Conservation (phyloP, 2,329 filamentous ascomycete species). For the Erysiphe pulchra region DNA sequence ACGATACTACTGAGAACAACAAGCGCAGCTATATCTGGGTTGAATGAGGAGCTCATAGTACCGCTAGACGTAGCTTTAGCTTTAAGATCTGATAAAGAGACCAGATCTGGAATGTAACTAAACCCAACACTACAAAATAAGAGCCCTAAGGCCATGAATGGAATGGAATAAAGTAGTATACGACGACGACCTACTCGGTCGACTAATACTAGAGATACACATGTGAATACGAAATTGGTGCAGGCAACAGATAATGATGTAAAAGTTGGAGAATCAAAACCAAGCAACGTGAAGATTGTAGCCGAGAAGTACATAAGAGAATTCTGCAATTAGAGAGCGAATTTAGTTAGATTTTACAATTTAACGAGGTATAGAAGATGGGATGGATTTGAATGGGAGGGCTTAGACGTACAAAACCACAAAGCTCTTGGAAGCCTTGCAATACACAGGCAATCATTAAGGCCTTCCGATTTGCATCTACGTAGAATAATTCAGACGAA, state of each 20-base stretch:
- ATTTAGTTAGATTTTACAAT: too few species aligned
- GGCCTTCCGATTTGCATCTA: slow-evolving; percentile 43
- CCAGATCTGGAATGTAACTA: slow-evolving; percentile 20
- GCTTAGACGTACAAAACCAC: slow-evolving; percentile 38
- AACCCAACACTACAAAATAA: slow-evolving; percentile 49
- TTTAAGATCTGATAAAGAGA: slow-evolving; percentile 3
- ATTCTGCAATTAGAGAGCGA: slow-evolving; percentile 24
- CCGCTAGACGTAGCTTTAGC: slow-evolving; percentile 8
- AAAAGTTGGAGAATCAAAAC: slow-evolving; percentile 54
- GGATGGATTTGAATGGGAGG: not conserved
- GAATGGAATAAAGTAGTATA: slow-evolving; percentile 61
- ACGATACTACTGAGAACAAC: slow-evolving; percentile 53
- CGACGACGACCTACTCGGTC: slow-evolving; percentile 56
- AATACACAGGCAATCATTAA: slow-evolving; percentile 66
- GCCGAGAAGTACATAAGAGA: slow-evolving; percentile 82
- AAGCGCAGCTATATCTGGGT: slow-evolving; percentile 17
- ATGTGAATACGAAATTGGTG: slow-evolving; percentile 60
- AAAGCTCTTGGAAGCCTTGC: slow-evolving; percentile 70
- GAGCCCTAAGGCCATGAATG: slow-evolving; percentile 57
- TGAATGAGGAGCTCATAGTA: slow-evolving; percentile 5
- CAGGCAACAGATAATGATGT: slow-evolving; percentile 57
- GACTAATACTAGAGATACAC: slow-evolving; percentile 50
- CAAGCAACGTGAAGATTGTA: slow-evolving; percentile 53
- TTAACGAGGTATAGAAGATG: not conserved
- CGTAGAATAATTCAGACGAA: slow-evolving; percentile 27